Conservation (phyloP, 768 basidiomycete genomes). For the Steccherinum ochraceum region DNA sequence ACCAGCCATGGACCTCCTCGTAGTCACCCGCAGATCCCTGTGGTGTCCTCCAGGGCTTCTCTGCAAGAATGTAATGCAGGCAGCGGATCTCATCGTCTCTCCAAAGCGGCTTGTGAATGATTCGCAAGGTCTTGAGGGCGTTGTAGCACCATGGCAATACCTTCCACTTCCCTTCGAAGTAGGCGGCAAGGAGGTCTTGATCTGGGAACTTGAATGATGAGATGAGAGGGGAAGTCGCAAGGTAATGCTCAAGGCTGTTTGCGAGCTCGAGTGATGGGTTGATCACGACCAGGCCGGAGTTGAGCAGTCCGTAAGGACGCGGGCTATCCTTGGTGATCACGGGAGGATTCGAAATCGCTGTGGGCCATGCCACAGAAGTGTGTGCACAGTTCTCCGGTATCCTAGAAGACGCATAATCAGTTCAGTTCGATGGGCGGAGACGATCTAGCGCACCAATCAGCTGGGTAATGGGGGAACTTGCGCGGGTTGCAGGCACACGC, state of each 20-base stretch:
- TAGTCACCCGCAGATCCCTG: slow-evolving; percentile 36
- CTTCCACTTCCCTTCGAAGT: slow-evolving; percentile 74
- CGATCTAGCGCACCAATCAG: slow-evolving; percentile 58
- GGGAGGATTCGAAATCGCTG: slow-evolving; percentile 40
- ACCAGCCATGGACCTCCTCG: slow-evolving; percentile 60
- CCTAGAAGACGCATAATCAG: slow-evolving; percentile 41
- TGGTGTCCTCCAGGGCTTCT: slow-evolving; percentile 80
- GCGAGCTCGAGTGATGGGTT: slow-evolving; percentile 60
- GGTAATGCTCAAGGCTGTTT: slow-evolving; percentile 45
- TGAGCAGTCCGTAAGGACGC: slow-evolving; percentile 76
- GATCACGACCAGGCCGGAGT: slow-evolving; percentile 85
- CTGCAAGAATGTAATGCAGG: slow-evolving; percentile 79
- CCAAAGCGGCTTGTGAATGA: slow-evolving; percentile 74
- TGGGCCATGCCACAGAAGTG: slow-evolving; percentile 42
- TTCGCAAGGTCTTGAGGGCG: slow-evolving; percentile 80
- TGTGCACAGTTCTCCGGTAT: slow-evolving; percentile 89
- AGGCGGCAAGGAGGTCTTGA: slow-evolving; percentile 82
- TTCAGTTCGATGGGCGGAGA: background rate
- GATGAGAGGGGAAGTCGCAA: slow-evolving; percentile 50
- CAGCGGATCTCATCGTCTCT: slow-evolving; percentile 79
- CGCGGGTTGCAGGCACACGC: slow-evolving; percentile 95
- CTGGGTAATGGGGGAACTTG: slow-evolving; percentile 77
- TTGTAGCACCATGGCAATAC: slow-evolving; percentile 88
- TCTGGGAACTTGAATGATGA: slow-evolving; percentile 73
- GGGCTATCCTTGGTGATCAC: slow-evolving; percentile 41